A percentile compares a stretch with the other conserved stretches of the same genome.
These are phyloP conservation scores for Hyparrhenia diplandra DNA, from an alignment of 176 grass and related monocot genomes.

Conservation along the genomic window DNA sequence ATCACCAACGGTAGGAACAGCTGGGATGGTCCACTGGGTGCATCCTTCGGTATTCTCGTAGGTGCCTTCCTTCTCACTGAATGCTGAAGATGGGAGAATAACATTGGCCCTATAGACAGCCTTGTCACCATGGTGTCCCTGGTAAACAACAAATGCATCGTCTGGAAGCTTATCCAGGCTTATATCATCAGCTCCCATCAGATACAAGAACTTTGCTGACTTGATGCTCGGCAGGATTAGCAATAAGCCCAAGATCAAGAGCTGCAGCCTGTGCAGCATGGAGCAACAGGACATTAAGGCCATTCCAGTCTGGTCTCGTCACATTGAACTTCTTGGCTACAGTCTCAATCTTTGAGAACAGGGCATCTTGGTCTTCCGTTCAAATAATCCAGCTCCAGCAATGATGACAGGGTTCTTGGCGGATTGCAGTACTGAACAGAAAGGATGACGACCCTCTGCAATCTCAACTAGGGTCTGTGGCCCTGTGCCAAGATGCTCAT, in stretches of 20 bases:
- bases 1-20: constrained; percentile 93
- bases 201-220: constrained; percentile 85
- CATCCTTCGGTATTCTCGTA: constrained; percentile 97
- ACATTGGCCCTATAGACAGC: constrained; percentile 87
- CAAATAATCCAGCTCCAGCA: constrained; percentile 77
- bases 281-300: constrained; percentile 80
- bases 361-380: constrained; percentile 75
- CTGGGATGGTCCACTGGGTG: constrained; percentile 86
- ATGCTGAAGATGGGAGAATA: constrained; percentile 84
- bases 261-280: constrained; percentile 92
- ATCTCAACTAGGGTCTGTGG: constrained; percentile 78
- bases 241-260: constrained; percentile 82
- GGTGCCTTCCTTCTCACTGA: constrained; percentile 97
- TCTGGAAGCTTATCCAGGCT: constrained; percentile 78
- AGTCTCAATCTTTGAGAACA: constrained; percentile 66
- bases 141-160: constrained; percentile 95
- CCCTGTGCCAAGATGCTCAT: constrained; percentile 75
- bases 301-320: constrained; percentile 79
- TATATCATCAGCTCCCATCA: constrained; percentile 96
- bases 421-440: constrained; percentile 69
- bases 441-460: constrained; percentile 67
- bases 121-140: constrained; percentile 96
- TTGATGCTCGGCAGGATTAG: constrained; percentile 61
- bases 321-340: constrained; percentile 78
- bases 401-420: constrained; percentile 96